Percentiles rank a stretch among this genome's conserved stretches.
These are phyloP conservation scores for Plantago lanceolata DNA, from an alignment of 305 asterid genomes.

Conservation along the genomic window DNA sequence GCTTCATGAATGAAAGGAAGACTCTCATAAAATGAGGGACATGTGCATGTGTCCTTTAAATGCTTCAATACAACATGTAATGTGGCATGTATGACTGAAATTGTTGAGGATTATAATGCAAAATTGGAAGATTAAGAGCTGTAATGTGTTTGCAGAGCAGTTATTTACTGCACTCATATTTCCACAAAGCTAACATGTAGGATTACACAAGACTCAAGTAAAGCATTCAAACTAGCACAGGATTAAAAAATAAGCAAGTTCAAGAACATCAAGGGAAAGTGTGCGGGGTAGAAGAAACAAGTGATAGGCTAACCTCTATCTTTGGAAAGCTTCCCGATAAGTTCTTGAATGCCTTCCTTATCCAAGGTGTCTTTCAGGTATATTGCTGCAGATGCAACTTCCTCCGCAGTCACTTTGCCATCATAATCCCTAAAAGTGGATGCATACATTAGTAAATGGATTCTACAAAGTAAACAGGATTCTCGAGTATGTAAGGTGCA, in stretches of 20 bases:
- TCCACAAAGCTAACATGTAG: too few species aligned
- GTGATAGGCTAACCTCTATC: constrained; percentile 65
- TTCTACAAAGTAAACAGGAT: constrained; percentile 17
- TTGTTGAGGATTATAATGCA: not conserved
- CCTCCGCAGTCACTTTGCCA: constrained; percentile 96
- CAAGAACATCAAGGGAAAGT: constrained; percentile 11
- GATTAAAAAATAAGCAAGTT: constrained; percentile 10
- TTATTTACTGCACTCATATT: too few species aligned
- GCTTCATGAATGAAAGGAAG: too few species aligned
- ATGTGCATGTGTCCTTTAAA: too few species aligned
- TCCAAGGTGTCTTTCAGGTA: constrained; percentile 92
- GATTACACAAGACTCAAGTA: too few species aligned
- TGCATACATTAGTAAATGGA: constrained; percentile 18
- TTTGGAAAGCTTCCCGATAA: constrained; percentile 74
- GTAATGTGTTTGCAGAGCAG: too few species aligned
- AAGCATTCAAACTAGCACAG: not conserved
- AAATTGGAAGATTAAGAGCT: not conserved
- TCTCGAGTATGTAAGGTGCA: constrained; percentile 4
- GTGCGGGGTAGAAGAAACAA: constrained; percentile 15
- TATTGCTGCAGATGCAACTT: constrained; percentile 91
- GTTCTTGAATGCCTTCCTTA: constrained; percentile 91
- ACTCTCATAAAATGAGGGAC: too few species aligned
- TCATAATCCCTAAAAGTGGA: constrained; percentile 68
- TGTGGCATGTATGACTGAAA: not conserved
- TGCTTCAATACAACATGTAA: too few species aligned